Evolutionary conservation across 1,284 basidiomycete species (phyloP), one percentile per base, ranked within the genome.

Genomic region (Boletus semigastroideus): DNA sequence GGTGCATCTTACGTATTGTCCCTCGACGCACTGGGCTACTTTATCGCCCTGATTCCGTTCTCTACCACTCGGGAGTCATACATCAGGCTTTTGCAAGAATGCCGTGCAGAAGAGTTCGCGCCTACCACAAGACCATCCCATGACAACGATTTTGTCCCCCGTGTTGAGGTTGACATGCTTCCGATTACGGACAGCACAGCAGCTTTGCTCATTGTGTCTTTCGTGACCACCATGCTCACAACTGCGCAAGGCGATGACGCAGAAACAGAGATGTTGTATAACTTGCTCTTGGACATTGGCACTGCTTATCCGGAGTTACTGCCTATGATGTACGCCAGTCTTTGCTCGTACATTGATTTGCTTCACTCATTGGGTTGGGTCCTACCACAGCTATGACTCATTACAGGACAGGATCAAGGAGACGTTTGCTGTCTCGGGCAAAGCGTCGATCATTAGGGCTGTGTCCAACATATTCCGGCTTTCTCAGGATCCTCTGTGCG

Each of bases 241-340:
- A 86, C 82, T n/a, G 86, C 89, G 0, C 86, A 90, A 66, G 85
- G 87, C 5, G 90, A 93, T 62, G 88, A 90, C 58, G 75, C 78
- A 1, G 93, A 96, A 72, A 86, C 86, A 14, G 84, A 92, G 60
- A 86, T 94, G 48, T 68, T 94, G 42, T 94, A 89, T 66, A 78
- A 78, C 42, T 69, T 94, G 33, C 75, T 96, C 30, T 82, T 90
- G 25, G 88, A 92, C 42, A 79, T 92, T n/a, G 83, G 84, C 22
- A 70, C 74, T 12, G 70, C 75, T 20, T 88, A 84, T 70, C 91
- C 91, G 1, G 88, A 93, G 20, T 78, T 85, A 12, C 76, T 92
- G n/a, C 75, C 82, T 4, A 78, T 90, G 67, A 78, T 83, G 89
- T 92, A 71, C 59, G 89, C 80, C 44, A 1, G 38, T 20, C 59